Evolutionary conservation across 495 filamentous ascomycete genomes (phyloP), one percentile per base, ranked within the genome.

Genomic region (Aspergillus indologenus): DNA sequence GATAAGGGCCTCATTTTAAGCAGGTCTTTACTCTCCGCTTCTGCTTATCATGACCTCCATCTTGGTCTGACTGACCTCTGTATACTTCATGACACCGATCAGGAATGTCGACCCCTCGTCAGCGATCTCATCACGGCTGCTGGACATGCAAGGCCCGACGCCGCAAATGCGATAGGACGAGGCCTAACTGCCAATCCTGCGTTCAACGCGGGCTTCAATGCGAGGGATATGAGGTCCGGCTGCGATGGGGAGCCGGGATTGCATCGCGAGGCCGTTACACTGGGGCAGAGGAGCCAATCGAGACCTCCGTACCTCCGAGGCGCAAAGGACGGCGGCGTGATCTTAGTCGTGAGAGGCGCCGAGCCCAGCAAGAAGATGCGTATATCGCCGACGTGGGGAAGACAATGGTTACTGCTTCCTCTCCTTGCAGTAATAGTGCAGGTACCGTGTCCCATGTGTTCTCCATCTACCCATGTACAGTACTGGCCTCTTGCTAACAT

Each of bases 101-200:
- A 53, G 63, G 72, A 34, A 75, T 75, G 72, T 68, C 68, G 69
- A 72, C 71, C 61, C 57, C 51, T 18, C 44, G 19, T 45, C 59
- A 59, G 29, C 71, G 69, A n/a, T 68, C 68, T 15, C 58, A 66
- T 42, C 53, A 66, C n/a, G 69, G 70, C 0, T 75, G 73, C 34
- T 75, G 73, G 73, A 75, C 73, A 17, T 75, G 73, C 58, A 75
- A 75, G 55, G 55, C 53, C n/a, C 61, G 60, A n/a, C 65, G 67
- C 3, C 65, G 73, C 0, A 66, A 67, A 29, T 75, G 73, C 59
- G 73, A 75, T 54, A 61, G 63, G 21, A 19, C 57, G 14, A 70
- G 64, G 0, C 71, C 73, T 5, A 52, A 46, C 3, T 75, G 72
- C 46, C 54, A 58, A 31, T 64, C 61, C 12, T 75, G 72, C 47